Evolutionary conservation across 2,329 filamentous ascomycete genomes (phyloP), one percentile per base, ranked within the genome.

Genomic region (Pseudogymnoascus sp.): DNA sequence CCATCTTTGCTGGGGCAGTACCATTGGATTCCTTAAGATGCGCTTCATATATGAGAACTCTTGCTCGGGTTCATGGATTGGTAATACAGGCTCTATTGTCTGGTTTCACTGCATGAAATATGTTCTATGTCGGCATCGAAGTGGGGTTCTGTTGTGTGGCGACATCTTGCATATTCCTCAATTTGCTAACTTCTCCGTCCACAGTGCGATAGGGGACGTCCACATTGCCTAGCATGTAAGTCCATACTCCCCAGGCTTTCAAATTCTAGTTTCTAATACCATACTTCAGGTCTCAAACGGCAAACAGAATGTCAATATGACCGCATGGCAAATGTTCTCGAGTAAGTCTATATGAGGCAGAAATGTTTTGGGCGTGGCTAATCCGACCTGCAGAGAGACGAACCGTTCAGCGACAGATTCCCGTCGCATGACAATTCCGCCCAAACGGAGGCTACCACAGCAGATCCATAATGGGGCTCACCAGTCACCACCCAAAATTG

Each of bases 301-400:
- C 88, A 91, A 72, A 89, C 88, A 0, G 80, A 84, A 67, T 93
- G 90, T 75, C 82, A 81, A 73, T 92, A 92, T 76, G 89, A 88
- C 0, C 83, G 85, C 59, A 86, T 91, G 31, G 90, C 90, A 52
- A 90, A 91, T 71, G 77, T 92, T 39, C 82, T 92, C 45, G 88
- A 91, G 86, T 89, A 77, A 74, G 84, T 78, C 21, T 11, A 33
- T 12, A 14, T 29, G 29, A 33, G 29, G 29, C 16, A 33, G 0
- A 55, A 12, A 55, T 55, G 29, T n/a, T 21, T 19, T 19, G 29
- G 10, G 12, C 49, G 2, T 33, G 10, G 6, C 49, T 55, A 55
- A 55, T 33, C 10, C 49, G 2, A 19, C 33, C 11, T 16, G 12
- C 64, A 86, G 84, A 71, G 83, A 86, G 70, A 85, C 83, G 7